Evolutionary conservation across 805 yeast genomes (phyloP), one percentile per base, ranked within the genome.

Genomic region (Candida peoriensis): DNA sequence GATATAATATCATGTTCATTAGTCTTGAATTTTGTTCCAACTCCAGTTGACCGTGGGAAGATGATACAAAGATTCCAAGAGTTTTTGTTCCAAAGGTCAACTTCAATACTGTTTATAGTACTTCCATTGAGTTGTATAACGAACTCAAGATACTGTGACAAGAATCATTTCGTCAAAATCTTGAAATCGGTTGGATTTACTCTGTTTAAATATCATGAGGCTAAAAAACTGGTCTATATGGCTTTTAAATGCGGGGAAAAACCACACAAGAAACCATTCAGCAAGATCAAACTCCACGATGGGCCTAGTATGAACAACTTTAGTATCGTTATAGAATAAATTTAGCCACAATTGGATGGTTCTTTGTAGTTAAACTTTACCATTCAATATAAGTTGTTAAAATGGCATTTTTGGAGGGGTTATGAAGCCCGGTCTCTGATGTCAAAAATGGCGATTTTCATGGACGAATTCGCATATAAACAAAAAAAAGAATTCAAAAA

Each of bases 11-110:
- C 95, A 7, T 81, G 95, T 42, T 86, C 96, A 0, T 57, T 90
- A 36, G 98, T 90, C 24, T 63, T 90, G 11, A 90, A 90, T 54
- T 90, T 85, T 59, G 96, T 90, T 1, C 85, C 96, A 0, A 74
- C 75, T 1, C 76, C 89, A 0, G 49, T 48, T 8, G 72, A 61
- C 11, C 61, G 98, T 34, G 97, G 97, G 3, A 72, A 70, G 5
- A 90, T 90, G 97, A 61, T 88, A 43, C 50, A 52, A 23, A 54
- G 82, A 36, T 72, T 86, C 8, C 60, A 74, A 4, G 37, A 61
- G 19, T 89, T 85, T 50, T 60, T 89, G 24, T 65, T 34, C 18
- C 37, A 40, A 1, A 29, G 37, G 7, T 24, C 20, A 1, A 24
- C 41, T 2, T 38, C 74, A 5, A 51, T 66, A 22, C 56, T 88